phyloP scores from a whole-genome alignment of 805 yeast species.

The Ogataea haglerorum region DNA sequence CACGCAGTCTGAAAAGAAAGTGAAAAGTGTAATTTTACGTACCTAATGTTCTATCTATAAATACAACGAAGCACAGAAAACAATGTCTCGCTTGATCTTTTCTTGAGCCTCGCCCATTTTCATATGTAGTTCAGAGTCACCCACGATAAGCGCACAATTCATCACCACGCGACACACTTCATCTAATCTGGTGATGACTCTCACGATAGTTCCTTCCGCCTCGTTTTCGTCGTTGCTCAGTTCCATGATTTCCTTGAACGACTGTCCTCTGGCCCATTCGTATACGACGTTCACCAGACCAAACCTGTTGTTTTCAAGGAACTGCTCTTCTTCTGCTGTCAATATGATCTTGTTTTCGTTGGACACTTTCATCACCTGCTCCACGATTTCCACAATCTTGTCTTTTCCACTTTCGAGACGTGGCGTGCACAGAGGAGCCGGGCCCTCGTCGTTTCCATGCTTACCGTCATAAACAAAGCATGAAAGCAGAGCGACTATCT shows the following conservation, averaged over 20 bases:
- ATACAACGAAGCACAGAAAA: constrained; percentile 92
- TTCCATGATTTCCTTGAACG: constrained; percentile 87
- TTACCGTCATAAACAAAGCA: constrained; percentile 92
- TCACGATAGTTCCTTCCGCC: constrained; percentile 88
- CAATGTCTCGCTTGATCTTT: constrained; percentile 92
- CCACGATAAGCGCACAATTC: constrained; percentile 90
- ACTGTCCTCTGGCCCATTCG: constrained; percentile 96
- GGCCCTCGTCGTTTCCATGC: constrained; percentile 56
- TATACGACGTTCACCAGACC: constrained; percentile 91
- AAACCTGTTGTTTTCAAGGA: constrained; percentile 78
- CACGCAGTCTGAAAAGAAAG: constrained; percentile 19
- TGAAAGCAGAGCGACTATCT: constrained; percentile 90
- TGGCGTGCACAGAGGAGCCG: constrained; percentile 55
- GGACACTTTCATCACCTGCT: constrained; percentile 57
- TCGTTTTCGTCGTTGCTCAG: constrained; percentile 71
- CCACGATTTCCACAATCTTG: constrained; percentile 68
- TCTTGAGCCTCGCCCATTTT: constrained; percentile 94
- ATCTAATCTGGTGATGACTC: constrained; percentile 91
- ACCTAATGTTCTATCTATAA: constrained; percentile 38
- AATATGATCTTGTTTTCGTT: constrained; percentile 66
- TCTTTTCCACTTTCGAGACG: constrained; percentile 68
- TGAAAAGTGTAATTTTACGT: constrained; percentile 1
- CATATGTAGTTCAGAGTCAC: constrained; percentile 83
- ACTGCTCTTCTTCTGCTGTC: constrained; percentile 82
- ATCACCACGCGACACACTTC: constrained; percentile 94